Base-by-base conservation (phyloP, 2,329 filamentous ascomycete genomes). In the Phoma sp. region DNA sequence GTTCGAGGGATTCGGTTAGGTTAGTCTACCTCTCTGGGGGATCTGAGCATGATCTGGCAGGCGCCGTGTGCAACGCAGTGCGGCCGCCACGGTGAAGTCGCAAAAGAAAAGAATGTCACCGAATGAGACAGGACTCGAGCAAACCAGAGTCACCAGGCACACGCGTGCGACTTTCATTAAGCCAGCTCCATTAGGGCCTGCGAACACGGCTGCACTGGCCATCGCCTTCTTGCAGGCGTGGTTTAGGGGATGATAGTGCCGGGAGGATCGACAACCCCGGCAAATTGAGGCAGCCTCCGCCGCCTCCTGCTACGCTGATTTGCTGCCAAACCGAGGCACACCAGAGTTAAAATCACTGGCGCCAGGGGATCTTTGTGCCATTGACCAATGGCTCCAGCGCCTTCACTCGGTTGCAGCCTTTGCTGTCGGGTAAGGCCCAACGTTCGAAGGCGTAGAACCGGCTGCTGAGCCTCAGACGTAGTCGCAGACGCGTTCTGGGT, bases 11-110 rank as follows among this genome's bases (percentile, higher is more conserved):
- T 58, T 54, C 52, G 49, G 59, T 58, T 68, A 66, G 58, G 46
- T 59, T 59, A 55, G 60, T 18, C 18, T 18, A 18, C 18, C 62
- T 56, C 54, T 60, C 52, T 53, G 52, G 58, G 49, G 54, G 30
- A 52, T 59, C 47, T 57, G 60, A 33, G 53, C 65, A 67, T 67
- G 54, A 61, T 58, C 60, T 48, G 39, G 14, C 18, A 36, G 30
- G 39, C 40, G 33, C 43, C 36, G 49, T 41, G 22, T 36, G 41
- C 41, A 51, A 38, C 42, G 37, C 37, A 35, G 37, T 44, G 44
- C 39, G 40, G 52, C 35, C 14, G 41, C 14, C 36, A 43, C 24
- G 35, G 38, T 48, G 41, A 35, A 47, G 40, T 56, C 53, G 47
- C 37, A 41, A 29, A 27, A 49, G 37, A 41, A 29, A 27, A 49